Base-by-base conservation (phyloP, 2,329 filamentous ascomycete species). In the Epichloe festucae region DNA sequence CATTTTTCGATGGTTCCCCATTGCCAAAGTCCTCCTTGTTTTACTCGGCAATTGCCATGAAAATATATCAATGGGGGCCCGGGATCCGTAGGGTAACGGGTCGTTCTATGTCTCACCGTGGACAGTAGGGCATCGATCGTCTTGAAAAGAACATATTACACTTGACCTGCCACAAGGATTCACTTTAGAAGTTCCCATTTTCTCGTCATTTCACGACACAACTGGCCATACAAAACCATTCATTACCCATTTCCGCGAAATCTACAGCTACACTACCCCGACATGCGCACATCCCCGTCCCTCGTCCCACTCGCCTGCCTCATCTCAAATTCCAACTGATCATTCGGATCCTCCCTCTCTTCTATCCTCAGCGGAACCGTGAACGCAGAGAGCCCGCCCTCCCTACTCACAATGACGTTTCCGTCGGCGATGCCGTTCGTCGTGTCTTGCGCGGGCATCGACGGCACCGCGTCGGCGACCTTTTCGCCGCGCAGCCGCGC, bases 201-300 rank as follows among this genome's bases (percentile, higher is more conserved):
- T 11, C 8, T 31, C 27, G 27, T 2, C 27, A 31, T 4, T 31
- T 31, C 27, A 31, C 27, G 27, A 4, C 27, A 11, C n/a, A 31
- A 31, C 8, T 31, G 27, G 27, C 8, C 27, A 31, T 31, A 31
- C 27, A 10, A 11, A 31, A 11, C 27, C 27, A 11, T 31, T 31
- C 27, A 31, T 21, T 23, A 19, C 11, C 17, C 14, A 31, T 10
- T 36, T 17, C 23, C 34, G 14, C 41, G n/a, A 31, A 17, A 14
- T 14, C 27, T n/a, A 41, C 21, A 7, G 17, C 27, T 17, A 31
- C 73, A 31, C 27, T 31, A 79, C 46, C 73, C 77, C 35, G 68
- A 72, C 81, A 85, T 85, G 50, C 77, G 69, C 35, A 84, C 76
- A 60, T 84, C 80, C 8, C 64, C 70, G 54, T 78, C 74, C 7